phyloP scores from a whole-genome alignment of 1,139 yeast species.

The Zygoascus hellenicus region DNA sequence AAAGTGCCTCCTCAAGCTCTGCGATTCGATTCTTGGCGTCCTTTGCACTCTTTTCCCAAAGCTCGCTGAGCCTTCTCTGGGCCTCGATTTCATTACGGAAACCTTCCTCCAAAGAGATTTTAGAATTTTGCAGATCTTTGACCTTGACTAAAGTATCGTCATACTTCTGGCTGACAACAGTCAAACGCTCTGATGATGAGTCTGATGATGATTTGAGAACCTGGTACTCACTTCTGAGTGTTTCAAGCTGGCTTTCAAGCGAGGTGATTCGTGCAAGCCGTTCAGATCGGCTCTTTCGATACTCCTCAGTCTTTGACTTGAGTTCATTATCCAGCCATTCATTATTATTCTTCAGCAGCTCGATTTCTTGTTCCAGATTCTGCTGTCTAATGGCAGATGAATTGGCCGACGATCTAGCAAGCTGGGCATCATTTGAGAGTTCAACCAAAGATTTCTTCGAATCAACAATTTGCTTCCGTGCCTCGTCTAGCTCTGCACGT shows the following conservation, averaged over 20 bases:
- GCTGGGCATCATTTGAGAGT: slow-evolving; percentile 37
- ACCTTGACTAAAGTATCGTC: slow-evolving; percentile 39
- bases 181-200: slow-evolving; percentile 30
- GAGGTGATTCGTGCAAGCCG: slow-evolving; percentile 28
- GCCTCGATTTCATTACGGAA: slow-evolving; percentile 57
- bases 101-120: slow-evolving; percentile 46
- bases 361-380: slow-evolving; percentile 37
- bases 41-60: slow-evolving; percentile 48
- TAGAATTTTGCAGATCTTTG: slow-evolving; percentile 45
- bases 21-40: slow-evolving; percentile 30
- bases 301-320: slow-evolving; percentile 33
- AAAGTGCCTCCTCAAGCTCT: slow-evolving; percentile 43
- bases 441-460: slow-evolving; percentile 39
- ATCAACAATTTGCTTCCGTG: slow-evolving; percentile 45
- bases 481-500: slow-evolving; percentile 46
- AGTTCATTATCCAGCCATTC: slow-evolving; percentile 39
- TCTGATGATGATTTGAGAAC: slow-evolving; percentile 30
- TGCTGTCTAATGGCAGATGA: slow-evolving; percentile 21
- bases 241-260: slow-evolving; percentile 36
- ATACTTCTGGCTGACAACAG: slow-evolving; percentile 35
- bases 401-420: slow-evolving; percentile 31
- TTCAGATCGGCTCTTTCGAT: slow-evolving; percentile 36
- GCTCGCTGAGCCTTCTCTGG: slow-evolving; percentile 57
- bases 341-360: slow-evolving; percentile 34
- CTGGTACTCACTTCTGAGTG: slow-evolving; percentile 33